phyloP scores from a whole-genome alignment of 176 grass and related monocot species.

The Triticum timopheevii region DNA sequence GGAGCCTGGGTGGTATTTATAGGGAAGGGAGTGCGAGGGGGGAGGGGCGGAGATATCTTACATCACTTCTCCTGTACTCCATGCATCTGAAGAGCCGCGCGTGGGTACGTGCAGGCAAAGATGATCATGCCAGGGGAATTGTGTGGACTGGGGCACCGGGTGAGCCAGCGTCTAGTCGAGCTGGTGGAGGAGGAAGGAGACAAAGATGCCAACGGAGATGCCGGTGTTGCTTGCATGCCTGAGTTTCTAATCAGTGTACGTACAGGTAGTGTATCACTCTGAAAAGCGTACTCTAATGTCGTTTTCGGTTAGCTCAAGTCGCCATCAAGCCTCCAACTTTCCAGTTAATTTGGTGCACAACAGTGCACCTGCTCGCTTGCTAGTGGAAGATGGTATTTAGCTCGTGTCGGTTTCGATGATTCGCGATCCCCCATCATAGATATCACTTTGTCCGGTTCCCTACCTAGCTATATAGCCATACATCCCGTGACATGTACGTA shows the following conservation, averaged over 20 bases:
- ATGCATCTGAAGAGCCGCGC: not conserved
- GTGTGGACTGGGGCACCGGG: not conserved
- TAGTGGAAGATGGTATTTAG: not conserved
- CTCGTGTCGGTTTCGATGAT: not conserved
- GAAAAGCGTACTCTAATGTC: no score
- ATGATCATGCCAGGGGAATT: not conserved
- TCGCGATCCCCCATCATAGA: not conserved
- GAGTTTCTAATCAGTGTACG: not conserved
- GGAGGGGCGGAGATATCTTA: not conserved
- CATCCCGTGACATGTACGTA: conserved; percentile 15
- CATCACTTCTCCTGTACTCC: not conserved
- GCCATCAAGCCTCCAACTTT: not conserved
- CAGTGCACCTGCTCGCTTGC: not conserved
- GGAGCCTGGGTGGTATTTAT: not conserved
- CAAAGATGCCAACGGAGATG: not conserved
- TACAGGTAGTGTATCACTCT: not conserved
- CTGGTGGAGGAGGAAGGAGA: not conserved
- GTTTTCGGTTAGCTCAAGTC: not conserved
- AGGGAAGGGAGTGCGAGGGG: not conserved
- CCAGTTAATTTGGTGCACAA: not conserved
- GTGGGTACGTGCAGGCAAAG: no score
- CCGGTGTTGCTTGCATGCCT: not conserved
- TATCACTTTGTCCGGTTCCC: not conserved
- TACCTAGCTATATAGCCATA: not conserved
- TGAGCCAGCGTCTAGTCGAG: not conserved